Evolutionary conservation across 306 rosid species (phyloP).

Genomic region (Betula pendula): DNA sequence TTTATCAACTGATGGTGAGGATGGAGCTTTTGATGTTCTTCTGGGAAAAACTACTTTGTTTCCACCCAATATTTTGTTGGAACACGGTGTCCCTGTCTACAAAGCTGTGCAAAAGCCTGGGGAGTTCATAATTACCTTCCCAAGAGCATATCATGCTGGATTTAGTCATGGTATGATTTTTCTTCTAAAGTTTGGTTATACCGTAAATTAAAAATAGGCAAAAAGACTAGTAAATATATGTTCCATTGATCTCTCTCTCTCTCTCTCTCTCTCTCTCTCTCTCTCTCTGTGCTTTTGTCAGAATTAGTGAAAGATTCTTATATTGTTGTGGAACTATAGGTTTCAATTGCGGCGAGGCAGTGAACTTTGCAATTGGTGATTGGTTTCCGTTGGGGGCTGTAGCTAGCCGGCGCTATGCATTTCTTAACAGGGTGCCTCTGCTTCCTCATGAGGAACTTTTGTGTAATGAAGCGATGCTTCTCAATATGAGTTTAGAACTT

Average conservation of each 20-base stretch:
- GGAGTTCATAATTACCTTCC: conserved; percentile 88
- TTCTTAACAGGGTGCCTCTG: conserved; percentile 80
- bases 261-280: neutral
- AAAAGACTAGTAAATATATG: neutral
- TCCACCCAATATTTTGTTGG: conserved; percentile 86
- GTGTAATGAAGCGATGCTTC: conserved; percentile 93
- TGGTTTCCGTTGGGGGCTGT: conserved; percentile 95
- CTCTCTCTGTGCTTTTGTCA: neutral
- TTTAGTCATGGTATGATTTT: conserved; percentile 82
- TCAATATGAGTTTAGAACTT: conserved; percentile 56
- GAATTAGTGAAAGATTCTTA: neutral
- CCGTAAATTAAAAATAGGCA: neutral
- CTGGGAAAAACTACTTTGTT: conserved; percentile 91
- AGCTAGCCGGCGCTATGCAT: conserved; percentile 87
- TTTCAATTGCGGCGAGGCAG: conserved; percentile 98
- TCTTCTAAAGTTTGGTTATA: neutral
- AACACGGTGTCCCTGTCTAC: conserved; percentile 81
- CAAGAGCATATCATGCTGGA: conserved; percentile 95
- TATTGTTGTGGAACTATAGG: conserved; percentile 46
- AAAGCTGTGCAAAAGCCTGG: conserved; percentile 97
- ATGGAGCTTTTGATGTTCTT: conserved; percentile 94
- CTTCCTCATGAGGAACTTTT: conserved; percentile 95
- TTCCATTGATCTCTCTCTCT: conserved; percentile 1
- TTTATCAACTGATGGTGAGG: conserved; percentile 73
- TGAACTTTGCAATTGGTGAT: conserved; percentile 91